Evolutionary conservation across 805 yeast genomes (phyloP), one percentile per base, ranked within the genome.

Genomic region (Ogataea haglerorum): DNA sequence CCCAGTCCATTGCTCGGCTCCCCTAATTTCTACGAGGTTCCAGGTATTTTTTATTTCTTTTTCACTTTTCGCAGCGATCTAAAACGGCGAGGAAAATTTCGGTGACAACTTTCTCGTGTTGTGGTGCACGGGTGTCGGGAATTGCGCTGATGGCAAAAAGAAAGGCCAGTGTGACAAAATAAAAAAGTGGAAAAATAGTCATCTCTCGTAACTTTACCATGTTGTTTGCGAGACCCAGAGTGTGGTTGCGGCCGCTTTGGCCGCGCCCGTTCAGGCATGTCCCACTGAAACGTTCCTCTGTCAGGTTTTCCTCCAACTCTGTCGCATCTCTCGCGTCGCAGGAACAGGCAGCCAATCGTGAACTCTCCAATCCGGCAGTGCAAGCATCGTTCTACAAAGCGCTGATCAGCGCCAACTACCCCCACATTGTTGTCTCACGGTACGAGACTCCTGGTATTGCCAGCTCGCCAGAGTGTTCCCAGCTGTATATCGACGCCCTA

Each of bases 391-490:
- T 93, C 56, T 93, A 93, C 67, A 75, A 76, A 47, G 72, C 79
- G 10, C 69, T 93, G 34, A 63, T 93, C 48, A 76, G 76, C 43
- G 75, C 91, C 40, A 85, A 86, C 64, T 93, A 88, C 59, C 98
- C 99, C n/a, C 95, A 89, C 54, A 82, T 91, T 40, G 96, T 93
- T 6, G 88, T 91, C n/a, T 83, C 93, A 42, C 76, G 99, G 45
- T 95, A 77, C 60, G 98, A 95, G 61, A 85, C 95, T 7, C 85
- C 93, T 0, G 96, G 96, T n/a, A 86, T 93, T 40, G 93, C 95
- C 8, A 68, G 82, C 10, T 81, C 85, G 42, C 73, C 78, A 2
- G 95, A 85, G 48, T 85, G 97, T 67, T 80, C 88, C 38, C 74
- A 73, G 47, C 68, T 85, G 27, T 93, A 93, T 61, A 69, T 80